Percentiles rank a stretch among this genome's conserved stretches.
These are phyloP conservation scores for Zygoascus hellenicus DNA, from an alignment of 1,139 yeast genomes.

Conservation along the genomic window DNA sequence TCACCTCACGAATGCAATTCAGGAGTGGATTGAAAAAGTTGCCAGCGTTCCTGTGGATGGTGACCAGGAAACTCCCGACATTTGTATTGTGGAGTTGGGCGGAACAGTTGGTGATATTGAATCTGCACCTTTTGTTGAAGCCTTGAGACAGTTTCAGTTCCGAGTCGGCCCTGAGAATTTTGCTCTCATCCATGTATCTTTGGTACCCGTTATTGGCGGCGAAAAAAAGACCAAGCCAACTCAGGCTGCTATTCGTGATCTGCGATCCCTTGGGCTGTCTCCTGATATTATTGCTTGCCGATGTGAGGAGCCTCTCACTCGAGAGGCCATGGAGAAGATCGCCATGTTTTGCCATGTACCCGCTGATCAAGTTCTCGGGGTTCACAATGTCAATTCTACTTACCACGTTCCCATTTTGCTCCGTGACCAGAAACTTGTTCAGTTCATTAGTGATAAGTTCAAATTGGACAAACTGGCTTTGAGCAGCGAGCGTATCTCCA, in stretches of 20 bases:
- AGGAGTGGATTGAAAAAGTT: constrained; percentile 97
- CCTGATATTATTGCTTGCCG: constrained; percentile 99
- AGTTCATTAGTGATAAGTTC: constrained; percentile 66
- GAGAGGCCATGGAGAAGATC: constrained; percentile 83
- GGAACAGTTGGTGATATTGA: constrained; percentile 99
- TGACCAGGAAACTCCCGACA: constrained; percentile 78
- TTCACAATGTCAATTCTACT: constrained; percentile 90
- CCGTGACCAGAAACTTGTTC: constrained; percentile 79
- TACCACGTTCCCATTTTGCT: constrained; percentile 93
- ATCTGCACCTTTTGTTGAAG: constrained; percentile 98
- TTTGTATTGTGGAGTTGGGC: constrained; percentile 94
- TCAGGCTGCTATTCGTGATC: constrained; percentile 96
- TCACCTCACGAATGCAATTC: constrained; percentile 93
- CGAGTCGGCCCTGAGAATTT: constrained; percentile 92
- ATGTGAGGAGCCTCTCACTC: constrained; percentile 78
- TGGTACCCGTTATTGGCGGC: constrained; percentile 96
- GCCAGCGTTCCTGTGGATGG: constrained; percentile 90
- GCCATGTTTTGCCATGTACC: constrained; percentile 99
- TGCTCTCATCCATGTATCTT: constrained; percentile 92
- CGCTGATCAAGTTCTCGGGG: constrained; percentile 93
- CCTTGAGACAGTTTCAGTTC: constrained; percentile 96
- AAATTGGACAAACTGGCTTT: constrained; percentile 49
- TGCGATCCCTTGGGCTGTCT: constrained; percentile 87
- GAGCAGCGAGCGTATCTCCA: constrained; percentile 47
- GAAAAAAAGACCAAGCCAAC: constrained; percentile 99